These are phyloP conservation scores for Oxyria digyna DNA, from an alignment of 148 eudicot genomes.

Conservation along the genomic window DNA sequence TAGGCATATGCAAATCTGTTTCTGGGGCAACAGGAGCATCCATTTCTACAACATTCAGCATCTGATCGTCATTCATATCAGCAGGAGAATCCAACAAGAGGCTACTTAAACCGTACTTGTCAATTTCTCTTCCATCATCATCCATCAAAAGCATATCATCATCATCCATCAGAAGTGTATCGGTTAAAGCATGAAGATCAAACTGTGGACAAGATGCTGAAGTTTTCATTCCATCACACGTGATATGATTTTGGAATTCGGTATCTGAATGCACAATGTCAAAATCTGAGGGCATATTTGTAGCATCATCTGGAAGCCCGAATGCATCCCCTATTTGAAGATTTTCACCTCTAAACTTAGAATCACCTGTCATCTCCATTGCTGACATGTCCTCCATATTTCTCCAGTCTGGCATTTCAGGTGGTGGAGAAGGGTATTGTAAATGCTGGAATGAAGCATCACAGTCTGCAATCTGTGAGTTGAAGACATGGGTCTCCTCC, in stretches of 20 bases:
- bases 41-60: constrained; percentile 13
- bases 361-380: constrained; percentile 24
- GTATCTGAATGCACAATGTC: constrained; percentile 17
- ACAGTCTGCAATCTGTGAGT: constrained; percentile 35
- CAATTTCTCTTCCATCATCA: constrained; percentile 18
- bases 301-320: constrained; percentile 18
- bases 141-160: constrained; percentile 28
- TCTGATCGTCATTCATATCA: constrained; percentile 14
- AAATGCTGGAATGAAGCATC: constrained; percentile 32
- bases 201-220: constrained; percentile 20
- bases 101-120: constrained; percentile 15
- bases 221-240: constrained; percentile 19
- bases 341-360: constrained; percentile 15
- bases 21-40: neutral
- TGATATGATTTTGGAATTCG: constrained; percentile 13
- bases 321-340: constrained; percentile 23
- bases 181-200: constrained; percentile 20
- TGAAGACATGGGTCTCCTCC: constrained; percentile 27
- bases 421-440: constrained; percentile 46
- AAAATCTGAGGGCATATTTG: constrained; percentile 13
- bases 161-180: constrained; percentile 1
- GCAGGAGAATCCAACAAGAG: constrained; percentile 40
- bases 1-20: neutral
- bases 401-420: constrained; percentile 47
- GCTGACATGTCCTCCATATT: constrained; percentile 35